A percentile compares a stretch with the other conserved stretches of the same genome.
phyloP scores from a whole-genome alignment of 441 rosid genomes.

The Euphorbia celastroides region DNA sequence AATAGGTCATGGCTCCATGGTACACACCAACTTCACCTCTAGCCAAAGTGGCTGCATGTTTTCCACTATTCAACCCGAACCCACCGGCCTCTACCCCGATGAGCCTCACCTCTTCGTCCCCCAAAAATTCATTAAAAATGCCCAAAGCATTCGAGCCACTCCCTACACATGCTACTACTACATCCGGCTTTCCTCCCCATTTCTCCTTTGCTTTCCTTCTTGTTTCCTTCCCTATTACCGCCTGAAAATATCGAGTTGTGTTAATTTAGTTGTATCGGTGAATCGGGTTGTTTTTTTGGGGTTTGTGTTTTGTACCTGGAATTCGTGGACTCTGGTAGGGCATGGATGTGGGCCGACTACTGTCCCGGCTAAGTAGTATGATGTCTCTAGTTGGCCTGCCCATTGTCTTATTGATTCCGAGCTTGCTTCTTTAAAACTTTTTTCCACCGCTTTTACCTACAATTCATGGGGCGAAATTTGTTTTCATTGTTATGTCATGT shows the following conservation, averaged over 20 bases:
- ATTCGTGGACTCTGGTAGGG: constrained; percentile 69
- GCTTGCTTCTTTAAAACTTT: constrained; percentile 58
- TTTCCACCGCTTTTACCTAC: constrained; percentile 39
- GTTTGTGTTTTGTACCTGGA: constrained; percentile 26
- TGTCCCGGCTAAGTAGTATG: constrained; percentile 45
- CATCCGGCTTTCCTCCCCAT: constrained; percentile 86
- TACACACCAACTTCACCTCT: constrained; percentile 70
- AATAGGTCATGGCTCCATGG: constrained; percentile 73
- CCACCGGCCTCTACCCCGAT: constrained; percentile 81
- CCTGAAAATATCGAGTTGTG: constrained; percentile 23
- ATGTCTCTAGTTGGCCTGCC: constrained; percentile 38
- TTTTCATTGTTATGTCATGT: too few species aligned
- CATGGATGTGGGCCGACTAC: constrained; percentile 86
- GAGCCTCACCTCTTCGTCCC: constrained; percentile 55
- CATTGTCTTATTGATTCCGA: constrained; percentile 65
- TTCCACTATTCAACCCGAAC: constrained; percentile 63
- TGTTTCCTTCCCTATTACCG: constrained; percentile 73
- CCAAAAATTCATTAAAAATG: constrained; percentile 59
- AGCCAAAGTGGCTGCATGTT: constrained; percentile 66
- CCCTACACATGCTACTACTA: constrained; percentile 73
- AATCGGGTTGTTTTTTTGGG: background rate
- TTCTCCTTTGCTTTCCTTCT: constrained; percentile 60
- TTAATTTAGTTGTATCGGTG: too few species aligned
- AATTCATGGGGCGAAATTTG: too few species aligned
- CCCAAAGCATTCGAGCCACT: constrained; percentile 83